Conservation (phyloP, 768 basidiomycete genomes). For the Mrakia frigida region DNA sequence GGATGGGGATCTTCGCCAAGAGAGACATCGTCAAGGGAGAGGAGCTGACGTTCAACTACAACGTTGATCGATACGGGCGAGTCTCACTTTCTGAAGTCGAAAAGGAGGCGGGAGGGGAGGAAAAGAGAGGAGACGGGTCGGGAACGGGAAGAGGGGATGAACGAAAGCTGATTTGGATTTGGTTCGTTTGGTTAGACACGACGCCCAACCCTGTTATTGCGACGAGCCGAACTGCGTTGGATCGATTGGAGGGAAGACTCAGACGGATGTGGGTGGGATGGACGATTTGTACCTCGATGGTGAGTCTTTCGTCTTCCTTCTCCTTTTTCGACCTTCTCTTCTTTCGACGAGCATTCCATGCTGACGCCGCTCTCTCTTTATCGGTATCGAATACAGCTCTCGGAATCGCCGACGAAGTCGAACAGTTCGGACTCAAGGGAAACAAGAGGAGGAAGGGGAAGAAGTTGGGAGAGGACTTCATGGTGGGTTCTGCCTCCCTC, state of each 20-base stretch:
- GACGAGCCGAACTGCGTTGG: constrained; percentile 94
- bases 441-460: constrained; percentile 80
- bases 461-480: constrained; percentile 91
- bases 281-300: constrained; percentile 92
- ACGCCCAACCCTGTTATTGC: constrained; percentile 90
- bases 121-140: background rate
- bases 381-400: constrained; percentile 60
- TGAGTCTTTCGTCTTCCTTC: constrained; percentile 42
- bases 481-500: constrained; percentile 50
- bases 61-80: constrained; percentile 97
- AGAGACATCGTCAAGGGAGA: constrained; percentile 45
- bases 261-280: constrained; percentile 90
- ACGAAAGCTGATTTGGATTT: background rate
- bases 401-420: constrained; percentile 88
- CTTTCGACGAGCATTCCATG: background rate
- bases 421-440: constrained; percentile 75
- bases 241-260: constrained; percentile 94
- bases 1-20: constrained; percentile 98
- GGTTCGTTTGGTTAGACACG: constrained; percentile 56
- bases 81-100: constrained; percentile 38
- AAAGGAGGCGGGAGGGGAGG: background rate
- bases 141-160: background rate
- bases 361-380: background rate
- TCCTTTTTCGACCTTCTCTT: background rate
- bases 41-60: constrained; percentile 85